Percentiles rank a stretch among this genome's conserved stretches.
These are phyloP conservation scores for Heritiera littoralis DNA, from an alignment of 345 rosid genomes.

Conservation along the genomic window DNA sequence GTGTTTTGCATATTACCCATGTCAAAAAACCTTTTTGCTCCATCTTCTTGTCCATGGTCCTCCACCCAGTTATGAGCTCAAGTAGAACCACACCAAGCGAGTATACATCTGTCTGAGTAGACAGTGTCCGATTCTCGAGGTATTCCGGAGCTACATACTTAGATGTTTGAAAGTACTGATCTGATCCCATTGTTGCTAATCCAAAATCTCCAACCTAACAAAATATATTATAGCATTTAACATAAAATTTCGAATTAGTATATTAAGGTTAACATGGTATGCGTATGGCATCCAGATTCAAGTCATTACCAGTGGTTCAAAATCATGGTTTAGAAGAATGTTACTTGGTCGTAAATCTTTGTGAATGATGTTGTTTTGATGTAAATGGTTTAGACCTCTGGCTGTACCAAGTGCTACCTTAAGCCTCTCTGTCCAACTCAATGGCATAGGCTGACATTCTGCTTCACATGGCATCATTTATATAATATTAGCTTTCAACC, in stretches of 20 bases:
- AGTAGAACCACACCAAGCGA: slow-evolving; percentile 42
- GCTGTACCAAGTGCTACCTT: slow-evolving; percentile 38
- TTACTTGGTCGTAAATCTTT: slow-evolving; percentile 32
- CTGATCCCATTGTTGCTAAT: slow-evolving; percentile 8
- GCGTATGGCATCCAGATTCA: neutral
- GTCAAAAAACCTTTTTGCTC: slow-evolving; percentile 23
- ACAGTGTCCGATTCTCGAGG: slow-evolving; percentile 23
- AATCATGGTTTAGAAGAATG: slow-evolving; percentile 40
- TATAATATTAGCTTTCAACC: neutral
- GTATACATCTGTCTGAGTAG: slow-evolving; percentile 39
- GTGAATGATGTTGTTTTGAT: slow-evolving; percentile 39
- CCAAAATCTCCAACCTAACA: slow-evolving; percentile 40
- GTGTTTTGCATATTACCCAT: slow-evolving; percentile 35
- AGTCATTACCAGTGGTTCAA: slow-evolving; percentile 38
- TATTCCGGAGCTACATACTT: slow-evolving; percentile 35
- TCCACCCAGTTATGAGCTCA: slow-evolving; percentile 42
- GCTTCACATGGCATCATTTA: slow-evolving; percentile 23
- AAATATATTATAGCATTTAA: neutral
- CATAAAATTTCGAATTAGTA: neutral
- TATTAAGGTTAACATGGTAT: neutral
- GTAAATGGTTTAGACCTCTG: slow-evolving; percentile 41
- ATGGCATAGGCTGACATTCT: slow-evolving; percentile 30
- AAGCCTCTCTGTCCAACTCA: slow-evolving; percentile 41
- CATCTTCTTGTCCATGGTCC: neutral
- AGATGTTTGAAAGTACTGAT: slow-evolving; percentile 12